Percentiles rank a stretch among this genome's conserved stretches.
Evolutionary conservation across 2,329 filamentous ascomycete genomes (phyloP).

Genomic region (Fusarium ambrosium): DNA sequence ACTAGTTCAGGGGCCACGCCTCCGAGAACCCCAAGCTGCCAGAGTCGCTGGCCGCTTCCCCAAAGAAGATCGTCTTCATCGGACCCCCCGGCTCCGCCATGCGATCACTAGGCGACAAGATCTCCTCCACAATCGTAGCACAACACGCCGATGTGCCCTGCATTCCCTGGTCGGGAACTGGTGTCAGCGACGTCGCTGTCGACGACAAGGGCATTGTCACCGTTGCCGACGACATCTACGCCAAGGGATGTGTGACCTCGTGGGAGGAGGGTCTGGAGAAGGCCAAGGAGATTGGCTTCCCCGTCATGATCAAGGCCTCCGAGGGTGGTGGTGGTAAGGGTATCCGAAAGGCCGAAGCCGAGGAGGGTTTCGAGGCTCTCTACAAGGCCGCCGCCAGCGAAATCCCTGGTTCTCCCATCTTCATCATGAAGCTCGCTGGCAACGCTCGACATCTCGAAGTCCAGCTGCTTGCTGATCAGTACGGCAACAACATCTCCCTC

Average conservation of each 20-base stretch:
- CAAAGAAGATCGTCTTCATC: constrained; percentile 99
- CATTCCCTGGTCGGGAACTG: constrained; percentile 99
- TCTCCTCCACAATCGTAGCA: constrained; percentile 98
- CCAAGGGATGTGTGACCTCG: constrained; percentile 89
- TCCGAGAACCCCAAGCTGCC: constrained; percentile 99
- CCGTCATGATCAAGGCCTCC: constrained; percentile 99
- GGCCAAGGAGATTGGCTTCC: constrained; percentile 94
- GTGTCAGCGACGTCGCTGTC: constrained; percentile 84
- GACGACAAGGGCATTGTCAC: constrained; percentile 91
- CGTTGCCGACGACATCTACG: constrained; percentile 86
- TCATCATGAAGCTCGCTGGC: constrained; percentile 99
- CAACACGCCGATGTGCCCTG: constrained; percentile 97
- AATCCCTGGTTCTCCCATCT: constrained; percentile 98
- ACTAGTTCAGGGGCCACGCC: constrained; percentile 86
- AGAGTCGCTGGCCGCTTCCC: constrained; percentile 94
- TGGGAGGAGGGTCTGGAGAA: constrained; percentile 91
- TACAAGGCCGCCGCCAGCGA: constrained; percentile 98
- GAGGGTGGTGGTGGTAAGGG: constrained; percentile 99
- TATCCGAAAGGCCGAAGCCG: constrained; percentile 92
- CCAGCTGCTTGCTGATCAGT: constrained; percentile 96
- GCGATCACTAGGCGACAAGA: constrained; percentile 99
- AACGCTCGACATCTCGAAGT: constrained; percentile 98
- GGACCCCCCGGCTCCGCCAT: constrained; percentile 97
- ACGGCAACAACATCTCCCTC: constrained; percentile 99
- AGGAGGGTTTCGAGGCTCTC: constrained; percentile 85